Evolutionary conservation across 768 basidiomycete species (phyloP).

Genomic region (Calvatia gigantea): DNA sequence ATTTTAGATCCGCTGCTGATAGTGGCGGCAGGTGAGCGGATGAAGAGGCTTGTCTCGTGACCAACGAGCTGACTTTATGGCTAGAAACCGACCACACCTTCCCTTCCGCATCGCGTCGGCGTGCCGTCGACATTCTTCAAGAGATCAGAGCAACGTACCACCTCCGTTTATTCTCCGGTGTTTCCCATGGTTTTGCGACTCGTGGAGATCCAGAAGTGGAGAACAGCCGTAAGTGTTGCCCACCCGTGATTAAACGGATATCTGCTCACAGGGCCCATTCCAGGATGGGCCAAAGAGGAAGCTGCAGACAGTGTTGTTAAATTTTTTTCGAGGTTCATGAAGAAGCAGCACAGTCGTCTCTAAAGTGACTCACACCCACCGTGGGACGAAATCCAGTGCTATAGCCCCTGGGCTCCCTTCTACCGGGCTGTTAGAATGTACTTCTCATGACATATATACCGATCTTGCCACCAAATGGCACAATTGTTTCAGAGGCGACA

Average conservation of each 20-base stretch:
- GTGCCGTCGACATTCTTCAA: slow-evolving; percentile 53
- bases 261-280: neutral
- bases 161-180: slow-evolving; percentile 54
- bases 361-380: too few relatives aligned
- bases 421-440: neutral
- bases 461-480: too few relatives aligned
- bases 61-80: neutral
- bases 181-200: slow-evolving; percentile 45
- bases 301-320: slow-evolving; percentile 44
- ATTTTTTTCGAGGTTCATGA: slow-evolving; percentile 49
- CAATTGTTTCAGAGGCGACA: too few relatives aligned
- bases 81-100: slow-evolving; percentile 56
- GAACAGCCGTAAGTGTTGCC: slow-evolving; percentile 30
- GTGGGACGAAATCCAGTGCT: neutral
- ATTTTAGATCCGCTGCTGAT: slow-evolving; percentile 51
- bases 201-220: slow-evolving; percentile 41
- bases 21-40: slow-evolving; percentile 46
- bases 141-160: slow-evolving; percentile 50
- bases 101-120: slow-evolving; percentile 45
- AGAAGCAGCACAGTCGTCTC: too few relatives aligned
- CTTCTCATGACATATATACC: too few relatives aligned
- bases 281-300: slow-evolving; percentile 63
- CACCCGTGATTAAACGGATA: neutral
- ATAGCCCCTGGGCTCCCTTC: neutral
- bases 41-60: too few relatives aligned